A percentile compares a stretch with the other conserved stretches of the same genome.
phyloP scores from a whole-genome alignment of 2,329 filamentous ascomycete genomes.

The Piedraia hortae region DNA sequence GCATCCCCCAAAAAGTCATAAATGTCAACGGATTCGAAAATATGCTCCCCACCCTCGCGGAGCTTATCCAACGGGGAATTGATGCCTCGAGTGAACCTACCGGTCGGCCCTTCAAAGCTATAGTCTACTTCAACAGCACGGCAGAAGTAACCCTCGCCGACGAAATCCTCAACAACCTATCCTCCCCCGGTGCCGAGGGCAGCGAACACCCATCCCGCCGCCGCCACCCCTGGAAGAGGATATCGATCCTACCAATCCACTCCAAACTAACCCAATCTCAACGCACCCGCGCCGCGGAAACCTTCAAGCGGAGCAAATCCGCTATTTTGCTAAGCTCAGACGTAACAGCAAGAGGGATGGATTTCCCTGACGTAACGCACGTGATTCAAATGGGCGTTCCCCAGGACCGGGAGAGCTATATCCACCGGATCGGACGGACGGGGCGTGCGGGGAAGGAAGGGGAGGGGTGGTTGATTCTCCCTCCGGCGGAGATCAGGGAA shows the following conservation, averaged over 20 bases:
- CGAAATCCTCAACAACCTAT: constrained; percentile 11
- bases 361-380: constrained; percentile 25
- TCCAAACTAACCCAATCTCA: constrained; percentile 42
- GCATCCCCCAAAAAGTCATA: constrained; percentile 56
- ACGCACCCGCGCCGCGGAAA: constrained; percentile 42
- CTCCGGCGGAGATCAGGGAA: constrained; percentile 23
- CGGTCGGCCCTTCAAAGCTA: constrained; percentile 62
- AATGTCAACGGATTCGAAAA: constrained; percentile 44
- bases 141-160: constrained; percentile 38
- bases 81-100: constrained; percentile 15
- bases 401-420: constrained; percentile 19
- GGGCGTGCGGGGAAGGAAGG: constrained; percentile 44
- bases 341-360: constrained; percentile 25
- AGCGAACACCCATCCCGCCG: too few species aligned
- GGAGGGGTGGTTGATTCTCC: constrained; percentile 39
- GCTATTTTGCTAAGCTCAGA: constrained; percentile 26
- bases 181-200: constrained; percentile 1
- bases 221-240: constrained; percentile 10
- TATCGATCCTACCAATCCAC: constrained; percentile 39
- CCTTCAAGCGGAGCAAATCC: constrained; percentile 35
- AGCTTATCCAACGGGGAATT: constrained; percentile 29
- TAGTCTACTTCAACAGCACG: constrained; percentile 69
- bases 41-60: constrained; percentile 45
- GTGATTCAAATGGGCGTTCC: constrained; percentile 24
- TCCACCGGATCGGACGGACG: constrained; percentile 25